These are phyloP conservation scores for Clavaria fumosa DNA, from an alignment of 768 basidiomycete genomes.

Conservation along the genomic window DNA sequence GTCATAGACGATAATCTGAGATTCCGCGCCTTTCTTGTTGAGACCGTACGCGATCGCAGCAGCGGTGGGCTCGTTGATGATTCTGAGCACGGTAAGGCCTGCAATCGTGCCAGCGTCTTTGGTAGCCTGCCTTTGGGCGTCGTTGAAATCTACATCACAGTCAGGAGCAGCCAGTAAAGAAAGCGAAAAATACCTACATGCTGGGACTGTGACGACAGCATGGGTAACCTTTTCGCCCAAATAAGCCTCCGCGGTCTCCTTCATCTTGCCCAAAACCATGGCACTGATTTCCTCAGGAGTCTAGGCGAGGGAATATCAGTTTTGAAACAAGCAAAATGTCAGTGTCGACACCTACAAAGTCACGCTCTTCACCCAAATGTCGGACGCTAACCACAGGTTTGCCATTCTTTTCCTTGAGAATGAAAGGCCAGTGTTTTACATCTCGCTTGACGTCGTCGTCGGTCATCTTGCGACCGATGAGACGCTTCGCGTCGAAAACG, in stretches of 20 bases:
- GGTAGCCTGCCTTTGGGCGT: constrained; percentile 97
- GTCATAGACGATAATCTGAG: constrained; percentile 95
- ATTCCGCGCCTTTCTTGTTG: constrained; percentile 89
- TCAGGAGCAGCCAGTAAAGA: background rate
- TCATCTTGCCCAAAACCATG: constrained; percentile 96
- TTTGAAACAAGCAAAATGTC: background rate
- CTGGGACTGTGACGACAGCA: constrained; percentile 96
- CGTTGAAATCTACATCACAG: constrained; percentile 67
- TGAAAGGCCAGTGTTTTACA: constrained; percentile 87
- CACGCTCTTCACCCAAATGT: constrained; percentile 63
- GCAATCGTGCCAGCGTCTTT: constrained; percentile 96
- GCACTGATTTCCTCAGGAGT: constrained; percentile 90
- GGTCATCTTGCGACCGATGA: constrained; percentile 76
- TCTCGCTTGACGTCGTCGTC: constrained; percentile 72
- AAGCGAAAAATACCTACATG: constrained; percentile 38
- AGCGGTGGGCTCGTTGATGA: constrained; percentile 96
- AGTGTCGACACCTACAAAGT: constrained; percentile 55
- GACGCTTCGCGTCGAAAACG: constrained; percentile 92
- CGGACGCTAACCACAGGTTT: constrained; percentile 69
- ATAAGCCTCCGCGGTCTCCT: constrained; percentile 98
- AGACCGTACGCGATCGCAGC: constrained; percentile 97
- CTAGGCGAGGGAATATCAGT: constrained; percentile 22
- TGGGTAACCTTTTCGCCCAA: constrained; percentile 93
- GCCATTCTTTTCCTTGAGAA: constrained; percentile 58
- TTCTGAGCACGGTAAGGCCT: constrained; percentile 87